Evolutionary conservation across 2,329 filamentous ascomycete genomes (phyloP), one percentile per base, ranked within the genome.

Genomic region (Cercospora sojina): DNA sequence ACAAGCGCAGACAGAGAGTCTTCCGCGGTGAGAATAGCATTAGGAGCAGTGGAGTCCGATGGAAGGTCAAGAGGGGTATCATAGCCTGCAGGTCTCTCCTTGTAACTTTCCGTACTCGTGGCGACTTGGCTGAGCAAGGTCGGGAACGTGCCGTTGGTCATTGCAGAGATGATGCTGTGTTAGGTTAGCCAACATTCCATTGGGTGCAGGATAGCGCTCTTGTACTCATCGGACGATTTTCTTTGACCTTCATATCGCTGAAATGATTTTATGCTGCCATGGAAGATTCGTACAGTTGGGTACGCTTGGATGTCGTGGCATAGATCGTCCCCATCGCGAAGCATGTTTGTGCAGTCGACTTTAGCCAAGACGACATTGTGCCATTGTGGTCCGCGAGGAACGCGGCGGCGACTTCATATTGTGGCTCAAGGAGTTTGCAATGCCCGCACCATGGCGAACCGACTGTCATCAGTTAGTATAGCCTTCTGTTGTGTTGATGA

Each of bases 351-450:
- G 87, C 95, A 98, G 85, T 97, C 94, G 74, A 95, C 83, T 88
- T 95, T 95, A 81, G 86, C 90, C 64, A 96, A 85, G 77, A 32
- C 35, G 18, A 64, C n/a, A 16, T 86, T 87, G 81, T 95, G 18
- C 60, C n/a, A 16, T 86, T 87, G 81, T 95, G 94, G 79, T 91
- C 86, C 86, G 93, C 94, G 71, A 96, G 85, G 32, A 88, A 85
- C 31, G 91, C 93, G 59, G 91, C 91, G 59, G 92, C 91, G 79
- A 91, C 88, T 83, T 96, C 92, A 81, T 94, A 96, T 82, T 96
- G 91, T 78, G 91, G 91, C 69, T 91, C 95, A 73, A 99, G 91
- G 68, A 94, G 94, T 86, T 98, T 98, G 90, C 94, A 98, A 86
- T 98, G 94, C 73, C 93, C 94, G 74, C 91, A 96, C 93, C 94